These are phyloP conservation scores for Thalia dealbata DNA, from an alignment of 176 grass and related monocot genomes.

Conservation along the genomic window DNA sequence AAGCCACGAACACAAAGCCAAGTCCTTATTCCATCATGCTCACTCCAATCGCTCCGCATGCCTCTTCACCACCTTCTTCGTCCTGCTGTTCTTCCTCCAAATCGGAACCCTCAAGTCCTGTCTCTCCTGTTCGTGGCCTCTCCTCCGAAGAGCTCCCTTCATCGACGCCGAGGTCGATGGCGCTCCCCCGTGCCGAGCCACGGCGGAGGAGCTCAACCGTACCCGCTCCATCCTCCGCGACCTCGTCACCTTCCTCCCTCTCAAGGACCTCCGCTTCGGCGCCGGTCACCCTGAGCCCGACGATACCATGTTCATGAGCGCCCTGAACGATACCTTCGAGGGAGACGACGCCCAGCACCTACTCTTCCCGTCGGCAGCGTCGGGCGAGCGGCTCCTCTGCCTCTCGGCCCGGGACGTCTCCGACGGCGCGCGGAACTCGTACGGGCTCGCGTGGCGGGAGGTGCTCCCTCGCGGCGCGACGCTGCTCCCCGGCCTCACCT, in stretches of 20 bases:
- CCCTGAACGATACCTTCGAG: conserved; percentile 42
- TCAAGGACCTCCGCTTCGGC: conserved; percentile 42
- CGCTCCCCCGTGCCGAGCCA: background rate
- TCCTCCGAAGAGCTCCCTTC: background rate
- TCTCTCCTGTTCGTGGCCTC: background rate
- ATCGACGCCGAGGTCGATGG: background rate
- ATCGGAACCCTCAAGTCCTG: conserved; percentile 14
- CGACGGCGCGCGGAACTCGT: conserved; percentile 42
- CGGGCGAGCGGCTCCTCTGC: conserved; percentile 50
- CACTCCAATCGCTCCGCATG: conserved; percentile 24
- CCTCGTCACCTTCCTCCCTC: conserved; percentile 38
- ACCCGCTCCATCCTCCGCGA: conserved; percentile 23
- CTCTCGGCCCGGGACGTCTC: conserved; percentile 19
- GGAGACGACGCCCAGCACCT: conserved; percentile 34
- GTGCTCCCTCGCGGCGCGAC: conserved; percentile 32
- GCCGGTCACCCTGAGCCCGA: background rate
- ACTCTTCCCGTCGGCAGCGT: conserved; percentile 41
- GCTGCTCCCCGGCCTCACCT: conserved; percentile 34
- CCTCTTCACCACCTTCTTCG: conserved; percentile 17
- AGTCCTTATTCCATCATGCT: background rate
- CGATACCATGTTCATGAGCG: conserved; percentile 58
- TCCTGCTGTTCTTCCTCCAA: conserved; percentile 28
- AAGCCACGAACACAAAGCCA: background rate
- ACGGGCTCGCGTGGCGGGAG: conserved; percentile 45
- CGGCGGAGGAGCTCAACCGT: background rate